phyloP scores from a whole-genome alignment of 2,329 filamentous ascomycete genomes.

The Hymenoscyphus scutula region DNA sequence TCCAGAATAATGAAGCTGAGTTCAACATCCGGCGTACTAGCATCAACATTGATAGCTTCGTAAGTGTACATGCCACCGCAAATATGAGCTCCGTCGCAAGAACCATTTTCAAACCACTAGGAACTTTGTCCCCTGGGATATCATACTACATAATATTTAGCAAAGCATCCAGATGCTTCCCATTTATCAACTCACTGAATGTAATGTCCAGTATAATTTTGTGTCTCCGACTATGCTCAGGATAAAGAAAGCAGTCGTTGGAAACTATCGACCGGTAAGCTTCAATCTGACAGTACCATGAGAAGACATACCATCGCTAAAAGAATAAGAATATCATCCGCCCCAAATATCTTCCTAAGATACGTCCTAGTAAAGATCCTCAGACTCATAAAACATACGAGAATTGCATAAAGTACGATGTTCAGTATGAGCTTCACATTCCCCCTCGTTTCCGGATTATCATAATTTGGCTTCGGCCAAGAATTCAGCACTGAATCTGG shows the following conservation, averaged over 20 bases:
- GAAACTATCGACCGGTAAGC: conserved; percentile 23
- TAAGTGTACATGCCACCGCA: conserved; percentile 36
- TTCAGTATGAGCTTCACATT: conserved; percentile 44
- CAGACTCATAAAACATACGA: conserved; percentile 42
- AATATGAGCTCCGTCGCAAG: conserved; percentile 41
- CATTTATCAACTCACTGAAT: conserved; percentile 26
- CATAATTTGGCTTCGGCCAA: conserved; percentile 45
- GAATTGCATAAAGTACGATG: conserved; percentile 40
- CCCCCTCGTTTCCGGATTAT: conserved; percentile 45
- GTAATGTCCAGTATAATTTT: conserved; percentile 40
- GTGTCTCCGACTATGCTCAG: conserved; percentile 39
- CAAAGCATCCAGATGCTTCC: not conserved
- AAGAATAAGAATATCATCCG: conserved; percentile 47
- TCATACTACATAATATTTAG: conserved; percentile 37
- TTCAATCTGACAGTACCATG: not conserved
- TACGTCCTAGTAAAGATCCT: conserved; percentile 46
- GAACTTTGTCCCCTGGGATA: conserved; percentile 36
- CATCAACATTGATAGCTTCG: conserved; percentile 42
- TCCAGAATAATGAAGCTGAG: conserved; percentile 26
- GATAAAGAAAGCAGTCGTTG: conserved; percentile 40
- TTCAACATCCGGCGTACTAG: conserved; percentile 28
- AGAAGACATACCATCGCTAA: conserved; percentile 37
- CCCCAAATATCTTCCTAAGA: conserved; percentile 44
- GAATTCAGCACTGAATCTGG: conserved; percentile 20
- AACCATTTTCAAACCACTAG: conserved; percentile 40